A percentile compares a stretch with the other conserved stretches of the same genome.
Evolutionary conservation across 2,329 filamentous ascomycete genomes (phyloP).

Genomic region (Calcarisporium arbuscula): DNA sequence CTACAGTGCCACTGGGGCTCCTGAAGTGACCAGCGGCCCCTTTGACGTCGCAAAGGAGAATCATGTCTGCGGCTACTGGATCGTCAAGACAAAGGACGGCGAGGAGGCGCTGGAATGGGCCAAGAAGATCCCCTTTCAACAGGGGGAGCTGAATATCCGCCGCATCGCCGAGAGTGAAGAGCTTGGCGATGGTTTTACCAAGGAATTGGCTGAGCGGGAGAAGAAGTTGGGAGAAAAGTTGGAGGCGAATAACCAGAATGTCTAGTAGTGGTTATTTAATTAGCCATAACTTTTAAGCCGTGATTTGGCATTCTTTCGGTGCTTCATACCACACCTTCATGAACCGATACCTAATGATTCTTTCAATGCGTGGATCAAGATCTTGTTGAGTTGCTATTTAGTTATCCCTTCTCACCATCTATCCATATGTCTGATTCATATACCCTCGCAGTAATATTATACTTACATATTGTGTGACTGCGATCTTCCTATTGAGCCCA

Average conservation of each 20-base stretch:
- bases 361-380: too few species aligned
- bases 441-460: too few species aligned
- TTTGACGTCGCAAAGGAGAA: conserved; percentile 19
- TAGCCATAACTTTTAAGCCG: too few species aligned
- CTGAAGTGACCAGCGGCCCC: conserved; percentile 19
- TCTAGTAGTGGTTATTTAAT: not conserved
- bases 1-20: conserved; percentile 14
- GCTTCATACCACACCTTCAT: too few species aligned
- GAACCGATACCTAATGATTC: too few species aligned
- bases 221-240: conserved; percentile 8
- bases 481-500: too few species aligned
- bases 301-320: too few species aligned
- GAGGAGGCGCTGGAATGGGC: conserved; percentile 25
- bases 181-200: conserved; percentile 11
- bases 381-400: too few species aligned
- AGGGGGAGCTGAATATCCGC: conserved; percentile 18
- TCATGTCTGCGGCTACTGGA: conserved; percentile 24
- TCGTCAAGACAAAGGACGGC: conserved; percentile 19
- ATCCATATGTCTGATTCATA: too few species aligned
- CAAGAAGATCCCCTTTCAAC: conserved; percentile 20
- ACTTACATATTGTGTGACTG: too few species aligned
- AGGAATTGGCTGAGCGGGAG: conserved; percentile 10
- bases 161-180: conserved; percentile 17
- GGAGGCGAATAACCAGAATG: conserved; percentile 5
- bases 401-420: too few species aligned